Conservation (phyloP, 805 yeast genomes). For the Starmerella geochares region DNA sequence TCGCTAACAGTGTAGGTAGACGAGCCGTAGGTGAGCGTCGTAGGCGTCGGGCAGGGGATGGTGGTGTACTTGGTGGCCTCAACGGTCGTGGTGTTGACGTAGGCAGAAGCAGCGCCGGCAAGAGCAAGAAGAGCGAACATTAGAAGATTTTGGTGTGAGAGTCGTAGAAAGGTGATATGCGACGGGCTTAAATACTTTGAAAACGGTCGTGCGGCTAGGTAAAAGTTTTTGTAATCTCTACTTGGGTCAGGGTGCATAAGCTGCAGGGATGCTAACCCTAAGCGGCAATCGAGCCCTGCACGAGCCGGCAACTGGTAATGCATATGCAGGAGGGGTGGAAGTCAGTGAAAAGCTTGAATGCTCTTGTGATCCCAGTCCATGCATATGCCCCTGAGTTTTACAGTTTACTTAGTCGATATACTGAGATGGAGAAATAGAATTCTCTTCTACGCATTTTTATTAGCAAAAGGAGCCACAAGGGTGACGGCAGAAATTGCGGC, state of each 20-base stretch:
- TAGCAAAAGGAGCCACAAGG: neutral
- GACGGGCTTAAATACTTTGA: neutral
- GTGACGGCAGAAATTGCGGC: neutral
- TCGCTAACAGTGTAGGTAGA: conserved; percentile 36
- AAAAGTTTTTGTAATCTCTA: neutral
- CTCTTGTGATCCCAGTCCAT: too few relatives aligned
- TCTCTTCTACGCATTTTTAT: too few relatives aligned
- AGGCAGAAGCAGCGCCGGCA: conserved; percentile 44
- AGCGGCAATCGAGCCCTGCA: neutral
- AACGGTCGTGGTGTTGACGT: conserved; percentile 20
- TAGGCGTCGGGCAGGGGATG: conserved; percentile 24
- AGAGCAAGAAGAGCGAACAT: conserved; percentile 33
- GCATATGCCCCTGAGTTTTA: too few relatives aligned
- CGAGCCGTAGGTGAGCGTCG: conserved; percentile 22
- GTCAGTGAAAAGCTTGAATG: too few relatives aligned
- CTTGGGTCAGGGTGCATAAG: neutral
- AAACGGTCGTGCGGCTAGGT: neutral
- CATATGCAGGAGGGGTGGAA: too few relatives aligned
- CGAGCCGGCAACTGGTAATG: neutral
- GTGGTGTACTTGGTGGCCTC: conserved; percentile 23
- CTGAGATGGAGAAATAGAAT: too few relatives aligned
- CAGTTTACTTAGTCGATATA: too few relatives aligned
- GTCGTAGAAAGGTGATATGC: neutral
- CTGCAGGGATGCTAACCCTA: neutral
- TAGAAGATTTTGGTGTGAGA: neutral